Evolutionary conservation across 352 stramenopile species (phyloP).

Genomic region (Phytophthora nicotianae): DNA sequence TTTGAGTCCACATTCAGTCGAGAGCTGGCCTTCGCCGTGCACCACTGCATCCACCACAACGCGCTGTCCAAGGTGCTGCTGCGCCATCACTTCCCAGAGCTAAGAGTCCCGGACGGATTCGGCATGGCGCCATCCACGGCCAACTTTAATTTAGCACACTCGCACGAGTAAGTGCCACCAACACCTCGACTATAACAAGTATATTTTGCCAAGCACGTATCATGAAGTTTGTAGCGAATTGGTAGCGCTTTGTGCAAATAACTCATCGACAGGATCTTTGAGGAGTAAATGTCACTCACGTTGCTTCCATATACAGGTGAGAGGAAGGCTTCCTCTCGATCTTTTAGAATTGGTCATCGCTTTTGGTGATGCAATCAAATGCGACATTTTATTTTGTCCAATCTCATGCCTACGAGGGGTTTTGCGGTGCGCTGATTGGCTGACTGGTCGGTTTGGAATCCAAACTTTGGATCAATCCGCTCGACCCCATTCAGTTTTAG

Average conservation of each 20-base stretch:
- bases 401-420: slow-evolving; percentile 7
- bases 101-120: slow-evolving; percentile 52
- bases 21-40: slow-evolving; percentile 83
- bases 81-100: slow-evolving; percentile 63
- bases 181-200: too few relatives aligned
- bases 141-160: slow-evolving; percentile 45
- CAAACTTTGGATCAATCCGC: too few relatives aligned
- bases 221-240: too few relatives aligned
- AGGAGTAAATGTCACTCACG: too few relatives aligned
- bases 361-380: slow-evolving; percentile 14
- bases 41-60: slow-evolving; percentile 90
- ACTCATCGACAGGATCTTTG: too few relatives aligned
- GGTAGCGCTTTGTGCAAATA: too few relatives aligned
- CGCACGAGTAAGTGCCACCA: slow-evolving; percentile 14
- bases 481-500: slow-evolving; percentile 8
- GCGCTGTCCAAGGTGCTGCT: slow-evolving; percentile 79
- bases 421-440: slow-evolving; percentile 11
- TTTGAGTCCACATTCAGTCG: slow-evolving; percentile 77
- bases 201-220: too few relatives aligned
- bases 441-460: not conserved
- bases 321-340: too few relatives aligned
- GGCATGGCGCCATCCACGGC: slow-evolving; percentile 81
- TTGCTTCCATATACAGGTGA: too few relatives aligned
- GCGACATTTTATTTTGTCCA: slow-evolving; percentile 9
- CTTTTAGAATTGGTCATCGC: too few relatives aligned